Base-by-base conservation (phyloP, 148 eudicot genomes). In the Vaccinium corymbosum region DNA sequence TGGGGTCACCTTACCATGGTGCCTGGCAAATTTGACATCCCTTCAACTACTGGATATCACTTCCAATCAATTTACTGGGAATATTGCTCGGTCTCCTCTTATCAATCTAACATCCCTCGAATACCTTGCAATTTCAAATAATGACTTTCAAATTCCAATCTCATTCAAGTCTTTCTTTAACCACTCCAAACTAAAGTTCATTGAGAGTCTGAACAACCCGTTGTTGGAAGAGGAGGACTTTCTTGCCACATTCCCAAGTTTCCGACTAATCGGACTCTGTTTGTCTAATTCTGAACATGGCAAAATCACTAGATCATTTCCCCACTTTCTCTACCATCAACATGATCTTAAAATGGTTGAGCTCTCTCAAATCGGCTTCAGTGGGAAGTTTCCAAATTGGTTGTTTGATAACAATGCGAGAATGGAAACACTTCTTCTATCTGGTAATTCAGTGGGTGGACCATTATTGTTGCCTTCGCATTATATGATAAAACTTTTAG, bases 261-360 rank as follows among this genome's bases (percentile, higher is more conserved):
- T 85, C 10, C 87, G 81, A 59, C 48, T 85, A 22, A 50, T 81
- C 29, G 81, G 62, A 12, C 13, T 81, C 0, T 13, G 66, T 46
- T 32, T 85, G 15, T 74, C 77, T 1, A 62, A 81, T 27, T 49
- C 25, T 49, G 8, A 27, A 27, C 10, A 68, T 20, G 52, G 71
- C 46, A 13, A 0, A 25, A 6, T 4, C 4, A 11, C 25, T 17
- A 12, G 11, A 29, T 50, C 17, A 13, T 29, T 81, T 76, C 87
- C 87, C 19, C 62, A 8, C 42, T 85, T 85, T 20, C 84, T 85
- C 29, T 25, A 14, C 35, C 25, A 59, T 48, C 87, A 85, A 51
- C 27, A 74, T 49, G 52, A 85, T 20, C 51, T 85, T 17, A 7
- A 46, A 19, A 4, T 55, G 17, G 57, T 53, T 53, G 5, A 53